Percentiles rank a stretch among this genome's conserved stretches.
These are phyloP conservation scores for Saturnispora besseyi DNA, from an alignment of 805 yeast species.

Conservation along the genomic window DNA sequence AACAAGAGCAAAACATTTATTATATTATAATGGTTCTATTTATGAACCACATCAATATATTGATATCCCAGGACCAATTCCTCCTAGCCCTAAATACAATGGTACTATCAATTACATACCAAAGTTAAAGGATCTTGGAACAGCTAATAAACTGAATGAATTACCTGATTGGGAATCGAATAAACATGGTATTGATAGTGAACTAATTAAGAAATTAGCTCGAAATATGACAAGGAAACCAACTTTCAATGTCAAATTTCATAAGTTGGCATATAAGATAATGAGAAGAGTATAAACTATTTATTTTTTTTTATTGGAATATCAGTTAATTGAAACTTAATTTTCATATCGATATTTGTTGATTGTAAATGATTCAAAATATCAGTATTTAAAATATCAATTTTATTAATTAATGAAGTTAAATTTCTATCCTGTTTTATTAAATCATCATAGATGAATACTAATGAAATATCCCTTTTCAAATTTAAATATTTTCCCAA, in stretches of 20 bases:
- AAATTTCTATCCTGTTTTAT: background rate
- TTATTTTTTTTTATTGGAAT: conserved; percentile 33
- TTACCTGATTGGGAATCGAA: conserved; percentile 6
- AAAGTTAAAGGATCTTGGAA: conserved; percentile 1
- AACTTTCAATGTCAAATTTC: background rate
- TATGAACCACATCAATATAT: conserved; percentile 16
- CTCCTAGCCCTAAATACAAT: background rate
- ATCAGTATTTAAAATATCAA: conserved; percentile 21
- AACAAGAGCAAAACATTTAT: conserved; percentile 49
- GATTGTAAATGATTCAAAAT: conserved; percentile 15
- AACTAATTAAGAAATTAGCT: background rate
- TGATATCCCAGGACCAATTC: conserved; percentile 11
- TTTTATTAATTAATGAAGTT: conserved; percentile 1
- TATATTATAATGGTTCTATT: conserved; percentile 29
- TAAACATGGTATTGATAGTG: background rate
- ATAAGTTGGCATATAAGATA: background rate
- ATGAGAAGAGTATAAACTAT: background rate
- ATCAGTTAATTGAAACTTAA: conserved; percentile 37
- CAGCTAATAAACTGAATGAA: conserved; percentile 6
- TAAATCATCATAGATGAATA: background rate
- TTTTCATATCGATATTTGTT: conserved; percentile 19
- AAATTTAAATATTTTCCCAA: conserved; percentile 14
- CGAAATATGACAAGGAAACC: background rate
- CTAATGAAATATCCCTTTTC: conserved; percentile 13
- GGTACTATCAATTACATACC: conserved; percentile 10